A percentile compares a stretch with the other conserved stretches of the same genome.
Conservation (phyloP, 495 filamentous ascomycete genomes). For the Wilcoxina mikolae region DNA sequence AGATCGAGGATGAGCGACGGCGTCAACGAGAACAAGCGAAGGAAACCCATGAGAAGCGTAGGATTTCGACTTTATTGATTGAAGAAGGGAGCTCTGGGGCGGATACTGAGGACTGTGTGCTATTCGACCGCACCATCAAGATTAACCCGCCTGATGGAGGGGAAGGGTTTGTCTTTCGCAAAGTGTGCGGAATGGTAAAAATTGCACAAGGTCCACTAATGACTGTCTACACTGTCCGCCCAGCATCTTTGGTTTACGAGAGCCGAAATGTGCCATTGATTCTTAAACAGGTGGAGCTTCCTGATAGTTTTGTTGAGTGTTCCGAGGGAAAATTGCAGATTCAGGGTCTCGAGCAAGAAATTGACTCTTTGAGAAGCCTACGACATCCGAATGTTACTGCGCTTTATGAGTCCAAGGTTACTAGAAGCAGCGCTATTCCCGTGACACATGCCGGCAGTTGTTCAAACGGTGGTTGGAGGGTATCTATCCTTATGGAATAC, state of each 20-base stretch:
- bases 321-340: conserved; percentile 49
- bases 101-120: conserved; percentile 35
- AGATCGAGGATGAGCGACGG: conserved; percentile 50
- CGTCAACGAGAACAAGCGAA: conserved; percentile 46
- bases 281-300: conserved; percentile 52
- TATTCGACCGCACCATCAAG: conserved; percentile 57
- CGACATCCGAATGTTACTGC: conserved; percentile 64
- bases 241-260: conserved; percentile 39
- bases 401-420: conserved; percentile 68
- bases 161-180: conserved; percentile 41
- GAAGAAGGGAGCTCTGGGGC: conserved; percentile 11
- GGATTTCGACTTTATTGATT: conserved; percentile 24
- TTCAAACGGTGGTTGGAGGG: conserved; percentile 43
- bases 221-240: conserved; percentile 54
- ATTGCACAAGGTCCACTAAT: conserved; percentile 43
- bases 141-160: conserved; percentile 45
- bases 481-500: conserved; percentile 64
- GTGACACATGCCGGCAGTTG: conserved; percentile 23
- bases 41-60: conserved; percentile 38
- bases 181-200: conserved; percentile 46
- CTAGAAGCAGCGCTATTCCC: conserved; percentile 29
- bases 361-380: conserved; percentile 58
- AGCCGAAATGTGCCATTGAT: conserved; percentile 42
- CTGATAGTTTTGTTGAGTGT: conserved; percentile 33
- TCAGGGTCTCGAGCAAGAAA: conserved; percentile 47